A percentile compares a stretch with the other conserved stretches of the same genome.
phyloP scores from a whole-genome alignment of 257 asterid genomes.

The Plectranthus barbatus region DNA sequence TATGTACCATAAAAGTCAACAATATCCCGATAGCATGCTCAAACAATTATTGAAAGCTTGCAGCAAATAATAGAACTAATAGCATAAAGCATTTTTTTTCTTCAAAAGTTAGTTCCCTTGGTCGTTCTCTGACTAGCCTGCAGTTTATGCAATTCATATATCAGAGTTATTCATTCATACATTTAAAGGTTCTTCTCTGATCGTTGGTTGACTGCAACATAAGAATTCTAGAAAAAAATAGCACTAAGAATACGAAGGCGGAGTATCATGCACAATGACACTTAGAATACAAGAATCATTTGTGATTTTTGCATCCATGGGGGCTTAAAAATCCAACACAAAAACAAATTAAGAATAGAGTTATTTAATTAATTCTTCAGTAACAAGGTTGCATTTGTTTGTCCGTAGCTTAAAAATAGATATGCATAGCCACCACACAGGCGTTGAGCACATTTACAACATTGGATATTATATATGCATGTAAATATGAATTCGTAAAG shows the following conservation, averaged over 20 bases:
- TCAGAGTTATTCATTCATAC: neutral
- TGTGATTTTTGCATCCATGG: conserved; percentile 96
- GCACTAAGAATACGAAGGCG: conserved; percentile 82
- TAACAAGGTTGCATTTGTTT: neutral
- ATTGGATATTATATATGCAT: neutral
- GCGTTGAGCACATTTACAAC: neutral
- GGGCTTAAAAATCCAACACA: conserved; percentile 53
- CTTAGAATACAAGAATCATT: conserved; percentile 89
- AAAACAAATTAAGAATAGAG: neutral
- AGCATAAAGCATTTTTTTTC: conserved; percentile 54
- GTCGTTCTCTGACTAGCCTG: conserved; percentile 55
- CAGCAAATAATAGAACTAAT: conserved; percentile 19
- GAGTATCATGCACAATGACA: conserved; percentile 95
- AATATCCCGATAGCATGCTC: no score
- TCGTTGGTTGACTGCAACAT: conserved; percentile 4
- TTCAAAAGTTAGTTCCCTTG: conserved; percentile 56
- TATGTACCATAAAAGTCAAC: no score
- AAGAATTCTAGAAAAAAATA: conserved; percentile 9
- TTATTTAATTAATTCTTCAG: neutral
- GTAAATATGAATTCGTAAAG: neutral
- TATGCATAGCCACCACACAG: neutral
- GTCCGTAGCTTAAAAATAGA: neutral
- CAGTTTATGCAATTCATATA: conserved; percentile 16
- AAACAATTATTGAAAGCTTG: conserved; percentile 1
- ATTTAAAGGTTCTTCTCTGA: conserved; percentile 7